Evolutionary conservation across 495 filamentous ascomycete genomes (phyloP).

Genomic region (Xylaria curta): DNA sequence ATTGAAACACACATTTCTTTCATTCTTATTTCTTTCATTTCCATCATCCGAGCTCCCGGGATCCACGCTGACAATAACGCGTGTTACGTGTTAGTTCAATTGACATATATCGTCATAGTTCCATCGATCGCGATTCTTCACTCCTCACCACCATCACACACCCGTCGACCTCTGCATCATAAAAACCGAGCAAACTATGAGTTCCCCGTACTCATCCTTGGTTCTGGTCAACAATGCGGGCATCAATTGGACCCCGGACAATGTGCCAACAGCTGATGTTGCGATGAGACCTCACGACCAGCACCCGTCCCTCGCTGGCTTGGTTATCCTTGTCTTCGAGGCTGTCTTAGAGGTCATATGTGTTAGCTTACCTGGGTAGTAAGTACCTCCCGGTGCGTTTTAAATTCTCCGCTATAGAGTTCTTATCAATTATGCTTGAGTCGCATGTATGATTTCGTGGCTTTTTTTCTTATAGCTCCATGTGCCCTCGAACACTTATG

Average conservation of each 20-base stretch:
- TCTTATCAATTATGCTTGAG: neutral
- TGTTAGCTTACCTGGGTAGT: constrained; percentile 91
- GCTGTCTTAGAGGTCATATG: constrained; percentile 96
- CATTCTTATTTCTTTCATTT: neutral
- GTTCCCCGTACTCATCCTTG: constrained; percentile 66
- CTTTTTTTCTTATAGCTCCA: neutral
- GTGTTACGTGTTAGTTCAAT: neutral
- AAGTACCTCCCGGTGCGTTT: constrained; percentile 15
- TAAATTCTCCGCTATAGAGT: neutral
- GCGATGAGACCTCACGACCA: constrained; percentile 47
- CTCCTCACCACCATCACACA: neutral
- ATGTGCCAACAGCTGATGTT: constrained; percentile 34
- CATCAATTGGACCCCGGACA: constrained; percentile 42
- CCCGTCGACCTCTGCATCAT: neutral
- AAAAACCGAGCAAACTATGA: constrained; percentile 37
- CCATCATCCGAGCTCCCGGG: neutral
- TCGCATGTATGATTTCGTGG: neutral
- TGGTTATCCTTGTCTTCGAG: constrained; percentile 90
- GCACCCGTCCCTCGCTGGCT: constrained; percentile 70
- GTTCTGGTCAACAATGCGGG: constrained; percentile 63
- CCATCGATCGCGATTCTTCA: neutral
- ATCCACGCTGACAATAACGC: neutral
- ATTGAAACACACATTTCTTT: neutral
- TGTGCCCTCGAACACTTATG: neutral
- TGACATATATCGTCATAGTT: neutral